A percentile compares a stretch with the other conserved stretches of the same genome.
These are phyloP conservation scores for Raphanus hybrid DNA, from an alignment of 441 rosid genomes.

Conservation along the genomic window DNA sequence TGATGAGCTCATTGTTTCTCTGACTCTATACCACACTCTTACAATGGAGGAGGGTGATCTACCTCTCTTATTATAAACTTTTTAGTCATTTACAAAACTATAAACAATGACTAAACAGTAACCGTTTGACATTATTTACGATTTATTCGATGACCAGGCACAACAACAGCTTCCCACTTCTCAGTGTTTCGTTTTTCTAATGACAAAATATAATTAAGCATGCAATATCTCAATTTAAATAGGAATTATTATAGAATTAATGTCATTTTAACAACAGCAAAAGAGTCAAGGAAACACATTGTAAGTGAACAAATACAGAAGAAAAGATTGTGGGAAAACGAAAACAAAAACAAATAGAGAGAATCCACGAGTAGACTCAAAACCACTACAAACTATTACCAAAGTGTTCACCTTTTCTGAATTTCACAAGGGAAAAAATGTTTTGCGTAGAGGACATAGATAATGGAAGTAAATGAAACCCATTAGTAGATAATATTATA, in stretches of 20 bases:
- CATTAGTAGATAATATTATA: slow-evolving; percentile 38
- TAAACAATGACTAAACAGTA: slow-evolving; percentile 19
- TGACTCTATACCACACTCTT: too few species aligned
- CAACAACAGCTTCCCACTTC: not conserved
- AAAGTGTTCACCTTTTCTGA: slow-evolving; percentile 8
- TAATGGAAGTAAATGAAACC: slow-evolving; percentile 37
- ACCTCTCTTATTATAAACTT: not conserved
- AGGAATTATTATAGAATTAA: too few species aligned
- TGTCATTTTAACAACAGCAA: slow-evolving; percentile 33
- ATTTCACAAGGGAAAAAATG: slow-evolving; percentile 31
- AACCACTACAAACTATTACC: slow-evolving; percentile 31
- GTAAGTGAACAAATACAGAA: not conserved
- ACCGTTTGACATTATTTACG: not conserved
- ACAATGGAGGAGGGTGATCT: too few species aligned
- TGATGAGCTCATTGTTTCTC: too few species aligned
- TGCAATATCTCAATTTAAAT: not conserved
- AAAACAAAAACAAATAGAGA: not conserved
- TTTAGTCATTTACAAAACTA: not conserved
- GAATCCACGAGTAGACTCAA: slow-evolving; percentile 23
- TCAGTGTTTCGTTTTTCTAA: not conserved
- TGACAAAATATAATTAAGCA: not conserved
- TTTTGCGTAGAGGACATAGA: slow-evolving; percentile 20
- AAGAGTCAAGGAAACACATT: not conserved
- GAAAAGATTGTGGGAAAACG: too few species aligned
- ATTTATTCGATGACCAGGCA: not conserved